A percentile compares a stretch with the other conserved stretches of the same genome.
These are phyloP conservation scores for Yarrowia galli DNA, from an alignment of 1,139 yeast species.

Conservation along the genomic window DNA sequence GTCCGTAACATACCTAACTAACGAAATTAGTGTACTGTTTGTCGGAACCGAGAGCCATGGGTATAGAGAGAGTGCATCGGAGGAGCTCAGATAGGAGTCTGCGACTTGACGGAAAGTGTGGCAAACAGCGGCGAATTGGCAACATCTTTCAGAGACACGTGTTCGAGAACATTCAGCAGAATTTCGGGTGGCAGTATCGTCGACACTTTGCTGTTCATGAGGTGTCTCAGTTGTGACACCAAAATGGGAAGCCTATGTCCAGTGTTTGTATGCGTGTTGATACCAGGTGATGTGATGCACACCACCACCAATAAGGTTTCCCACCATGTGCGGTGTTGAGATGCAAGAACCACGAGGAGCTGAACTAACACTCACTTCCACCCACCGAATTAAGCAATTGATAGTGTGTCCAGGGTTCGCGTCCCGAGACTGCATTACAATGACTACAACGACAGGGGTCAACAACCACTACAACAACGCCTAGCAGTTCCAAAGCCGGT, in stretches of 20 bases:
- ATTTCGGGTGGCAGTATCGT: constrained; percentile 11
- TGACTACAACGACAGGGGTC: no score
- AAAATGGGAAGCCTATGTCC: constrained; percentile 1
- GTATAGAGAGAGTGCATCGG: not conserved
- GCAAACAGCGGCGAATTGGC: constrained; percentile 4
- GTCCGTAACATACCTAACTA: constrained; percentile 9
- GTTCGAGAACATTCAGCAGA: constrained; percentile 4
- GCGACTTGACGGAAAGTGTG: not conserved
- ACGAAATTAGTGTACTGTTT: constrained; percentile 10
- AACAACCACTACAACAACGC: no score
- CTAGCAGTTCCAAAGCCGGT: not conserved
- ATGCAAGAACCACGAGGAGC: not conserved
- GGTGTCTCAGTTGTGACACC: constrained; percentile 7
- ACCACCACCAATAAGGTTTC: constrained; percentile 5
- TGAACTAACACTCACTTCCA: no score
- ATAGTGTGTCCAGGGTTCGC: no score
- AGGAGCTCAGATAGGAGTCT: not conserved
- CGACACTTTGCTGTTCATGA: constrained; percentile 4
- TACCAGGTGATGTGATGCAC: not conserved
- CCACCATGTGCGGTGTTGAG: not conserved
- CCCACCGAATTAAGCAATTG: no score
- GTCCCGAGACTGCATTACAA: no score
- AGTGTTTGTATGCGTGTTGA: not conserved
- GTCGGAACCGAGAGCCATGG: constrained; percentile 12
- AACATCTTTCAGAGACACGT: not conserved